Evolutionary conservation across 83 land plant genomes (phyloP).

Genomic region (Thuja plicata): DNA sequence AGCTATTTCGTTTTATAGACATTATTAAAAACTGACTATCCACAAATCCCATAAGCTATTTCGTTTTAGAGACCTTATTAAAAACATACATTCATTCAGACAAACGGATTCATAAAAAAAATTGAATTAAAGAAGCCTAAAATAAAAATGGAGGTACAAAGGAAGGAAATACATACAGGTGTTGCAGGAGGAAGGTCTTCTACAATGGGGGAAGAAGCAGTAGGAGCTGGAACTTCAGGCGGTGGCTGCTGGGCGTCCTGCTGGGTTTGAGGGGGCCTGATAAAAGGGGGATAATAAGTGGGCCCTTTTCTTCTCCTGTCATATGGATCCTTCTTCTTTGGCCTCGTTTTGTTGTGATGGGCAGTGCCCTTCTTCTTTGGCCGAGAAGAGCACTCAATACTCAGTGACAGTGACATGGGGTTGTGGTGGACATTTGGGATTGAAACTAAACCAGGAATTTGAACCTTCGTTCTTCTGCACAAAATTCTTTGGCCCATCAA

Average conservation of each 20-base stretch:
- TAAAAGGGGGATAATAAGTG: constrained; percentile 37
- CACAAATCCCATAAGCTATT: too few relatives aligned
- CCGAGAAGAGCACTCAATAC: constrained; percentile 46
- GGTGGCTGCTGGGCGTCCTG: not conserved
- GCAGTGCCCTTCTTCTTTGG: constrained; percentile 63
- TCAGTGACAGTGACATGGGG: not conserved
- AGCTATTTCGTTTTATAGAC: too few relatives aligned
- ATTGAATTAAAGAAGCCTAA: not conserved
- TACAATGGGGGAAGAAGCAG: not conserved
- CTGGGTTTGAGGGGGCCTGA: constrained; percentile 25
- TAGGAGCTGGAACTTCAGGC: not conserved
- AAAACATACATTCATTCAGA: too few relatives aligned
- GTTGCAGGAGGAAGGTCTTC: not conserved
- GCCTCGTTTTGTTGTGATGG: constrained; percentile 49
- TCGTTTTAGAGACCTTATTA: too few relatives aligned
- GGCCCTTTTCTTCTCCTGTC: constrained; percentile 53
- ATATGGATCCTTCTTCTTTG: constrained; percentile 49
- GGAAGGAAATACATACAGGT: not conserved
- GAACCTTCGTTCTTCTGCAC: not conserved
- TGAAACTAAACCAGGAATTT: not conserved
- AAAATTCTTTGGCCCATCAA: not conserved
- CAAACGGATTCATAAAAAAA: not conserved
- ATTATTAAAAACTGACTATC: too few relatives aligned
- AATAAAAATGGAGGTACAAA: not conserved
- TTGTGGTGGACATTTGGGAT: not conserved